A percentile compares a stretch with the other conserved stretches of the same genome.
phyloP scores from a whole-genome alignment of 768 basidiomycete genomes.

The Boletus vermiculosoides region DNA sequence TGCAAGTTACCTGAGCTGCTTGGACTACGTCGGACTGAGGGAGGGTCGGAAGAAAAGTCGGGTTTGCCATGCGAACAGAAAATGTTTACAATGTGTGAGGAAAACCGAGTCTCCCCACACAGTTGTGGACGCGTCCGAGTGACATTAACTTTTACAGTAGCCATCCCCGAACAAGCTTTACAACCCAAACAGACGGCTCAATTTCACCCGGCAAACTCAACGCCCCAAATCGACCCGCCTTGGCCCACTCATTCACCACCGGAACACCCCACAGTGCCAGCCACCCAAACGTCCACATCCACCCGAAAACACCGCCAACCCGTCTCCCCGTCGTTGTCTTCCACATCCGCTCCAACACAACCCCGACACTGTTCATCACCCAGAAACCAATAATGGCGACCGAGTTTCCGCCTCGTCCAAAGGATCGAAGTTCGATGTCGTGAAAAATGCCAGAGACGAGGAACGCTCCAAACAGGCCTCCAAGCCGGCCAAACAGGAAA shows the following conservation, averaged over 20 bases:
- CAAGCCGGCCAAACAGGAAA: constrained; percentile 47
- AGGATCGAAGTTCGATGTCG: constrained; percentile 51
- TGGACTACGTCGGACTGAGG: constrained; percentile 52
- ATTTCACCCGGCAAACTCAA: constrained; percentile 9
- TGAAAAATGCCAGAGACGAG: constrained; percentile 58
- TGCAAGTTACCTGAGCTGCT: constrained; percentile 55
- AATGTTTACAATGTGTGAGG: no score
- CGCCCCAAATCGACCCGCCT: constrained; percentile 12
- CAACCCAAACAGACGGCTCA: constrained; percentile 25
- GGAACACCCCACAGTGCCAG: constrained; percentile 46
- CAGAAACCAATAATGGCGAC: constrained; percentile 47
- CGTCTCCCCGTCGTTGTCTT: constrained; percentile 39
- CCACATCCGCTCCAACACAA: constrained; percentile 50
- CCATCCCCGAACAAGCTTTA: constrained; percentile 13
- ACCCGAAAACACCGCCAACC: constrained; percentile 47
- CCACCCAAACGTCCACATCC: constrained; percentile 55
- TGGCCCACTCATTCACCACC: constrained; percentile 42
- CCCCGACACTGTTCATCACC: constrained; percentile 50
- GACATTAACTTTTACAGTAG: no score
- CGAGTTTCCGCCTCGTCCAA: constrained; percentile 49
- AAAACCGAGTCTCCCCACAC: no score
- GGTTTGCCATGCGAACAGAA: constrained; percentile 18
- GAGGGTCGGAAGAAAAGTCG: constrained; percentile 51
- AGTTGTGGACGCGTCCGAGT: no score
- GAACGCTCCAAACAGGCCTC: constrained; percentile 56